These are phyloP conservation scores for Staphylotrichum tortipilum DNA, from an alignment of 495 filamentous ascomycete species.

Conservation along the genomic window DNA sequence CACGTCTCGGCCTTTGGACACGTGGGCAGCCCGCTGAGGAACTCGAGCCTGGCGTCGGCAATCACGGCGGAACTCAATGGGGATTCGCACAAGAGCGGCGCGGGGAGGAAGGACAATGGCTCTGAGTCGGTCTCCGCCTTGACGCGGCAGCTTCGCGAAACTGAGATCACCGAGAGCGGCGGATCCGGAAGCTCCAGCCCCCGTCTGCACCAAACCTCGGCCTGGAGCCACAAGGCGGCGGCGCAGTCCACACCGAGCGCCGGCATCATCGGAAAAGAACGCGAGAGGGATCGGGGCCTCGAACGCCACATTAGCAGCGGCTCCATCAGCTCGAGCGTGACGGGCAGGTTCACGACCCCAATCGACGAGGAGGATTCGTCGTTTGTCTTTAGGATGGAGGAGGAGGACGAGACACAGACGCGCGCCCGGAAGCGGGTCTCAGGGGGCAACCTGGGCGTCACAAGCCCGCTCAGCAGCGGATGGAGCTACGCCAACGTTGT, in stretches of 20 bases:
- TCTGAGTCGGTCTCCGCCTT: constrained; percentile 56
- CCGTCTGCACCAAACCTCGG: constrained; percentile 30
- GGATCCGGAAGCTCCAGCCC: constrained; percentile 30
- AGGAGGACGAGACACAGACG: constrained; percentile 51
- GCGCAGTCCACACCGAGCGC: constrained; percentile 14
- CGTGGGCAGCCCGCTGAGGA: constrained; percentile 88
- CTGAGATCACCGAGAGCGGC: constrained; percentile 39
- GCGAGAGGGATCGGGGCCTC: constrained; percentile 25
- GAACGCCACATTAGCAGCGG: constrained; percentile 47
- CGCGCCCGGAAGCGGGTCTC: constrained; percentile 36
- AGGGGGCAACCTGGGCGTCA: constrained; percentile 22
- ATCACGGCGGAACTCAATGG: constrained; percentile 51
- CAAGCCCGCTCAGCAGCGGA: constrained; percentile 25
- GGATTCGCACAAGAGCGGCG: constrained; percentile 11
- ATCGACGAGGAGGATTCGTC: constrained; percentile 69
- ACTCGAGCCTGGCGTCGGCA: constrained; percentile 63
- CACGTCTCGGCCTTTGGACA: constrained; percentile 61
- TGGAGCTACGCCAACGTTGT: constrained; percentile 34
- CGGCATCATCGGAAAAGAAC: constrained; percentile 27
- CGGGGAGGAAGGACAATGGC: constrained; percentile 36
- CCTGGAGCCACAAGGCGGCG: constrained; percentile 21
- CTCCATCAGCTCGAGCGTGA: constrained; percentile 41
- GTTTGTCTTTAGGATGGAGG: constrained; percentile 76
- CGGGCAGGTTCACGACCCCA: constrained; percentile 49
- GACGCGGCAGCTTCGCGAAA: constrained; percentile 59